Base-by-base conservation (phyloP, 441 rosid species). In the Gossypium schwendimanii region DNA sequence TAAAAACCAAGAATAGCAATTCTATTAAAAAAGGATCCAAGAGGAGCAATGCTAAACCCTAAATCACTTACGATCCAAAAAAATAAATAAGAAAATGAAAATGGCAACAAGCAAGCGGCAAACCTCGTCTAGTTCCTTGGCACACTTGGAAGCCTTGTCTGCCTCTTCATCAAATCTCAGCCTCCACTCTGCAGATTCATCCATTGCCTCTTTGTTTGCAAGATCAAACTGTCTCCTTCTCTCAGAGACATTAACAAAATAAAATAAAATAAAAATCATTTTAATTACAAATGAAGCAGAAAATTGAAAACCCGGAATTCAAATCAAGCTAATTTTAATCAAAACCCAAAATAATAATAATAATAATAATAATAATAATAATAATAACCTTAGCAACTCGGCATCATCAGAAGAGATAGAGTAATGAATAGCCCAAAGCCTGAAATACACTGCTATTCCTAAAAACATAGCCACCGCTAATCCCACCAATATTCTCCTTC, bases 111-210 rank as follows among this genome's bases (percentile, higher is more conserved):
- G 33, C 61, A 63, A 73, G 8, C 20, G 8, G 12, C 20, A 23
- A 31, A 92, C 97, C 99, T 87, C 78, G 23, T 77, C 65, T 14
- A 95, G 80, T 75, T 92, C 89, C 58, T 72, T 77, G 52, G 80
- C 83, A 74, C 99, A 95, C 65, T 76, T 86, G 6, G 85, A 84
- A 69, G 87, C 86, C 82, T 83, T 88, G 76, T 83, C 90, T 0
- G 81, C 81, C 77, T 95, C 91, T 50, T 57, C 77, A 63, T 92
- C 99, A 75, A 85, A 95, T 77, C 81, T 87, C 83, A 80, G 69
- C 70, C 99, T 81, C 99, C 99, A 92, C 49, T 89, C 99, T 2
- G 99, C 98, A 69, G 99, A 89, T 81, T 92, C 99, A 73, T 95
- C 97, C 94, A 91, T 83, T 39, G 99, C 98, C 63, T 95, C 98